Evolutionary conservation across 192 early-diverging fungal genomes (phyloP).

Genomic region (Coemansia sp.): DNA sequence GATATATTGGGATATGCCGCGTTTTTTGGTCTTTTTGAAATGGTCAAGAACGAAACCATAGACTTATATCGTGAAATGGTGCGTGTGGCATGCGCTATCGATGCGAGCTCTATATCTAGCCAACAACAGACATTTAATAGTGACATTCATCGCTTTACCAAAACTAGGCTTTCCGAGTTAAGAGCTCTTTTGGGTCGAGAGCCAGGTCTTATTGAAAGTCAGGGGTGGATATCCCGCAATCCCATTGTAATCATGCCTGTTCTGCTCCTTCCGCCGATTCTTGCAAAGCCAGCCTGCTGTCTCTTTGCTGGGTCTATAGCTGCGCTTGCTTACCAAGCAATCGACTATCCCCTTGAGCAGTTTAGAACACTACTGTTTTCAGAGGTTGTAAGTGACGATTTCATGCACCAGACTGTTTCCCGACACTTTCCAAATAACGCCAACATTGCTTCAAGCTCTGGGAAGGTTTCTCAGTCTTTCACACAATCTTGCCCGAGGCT

Average conservation of each 20-base stretch:
- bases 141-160: slow-evolving; percentile 32
- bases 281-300: slow-evolving; percentile 60
- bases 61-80: slow-evolving; percentile 59
- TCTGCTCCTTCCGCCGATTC: slow-evolving; percentile 45
- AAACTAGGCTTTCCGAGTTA: slow-evolving; percentile 29
- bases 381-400: slow-evolving; percentile 57
- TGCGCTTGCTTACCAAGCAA: slow-evolving; percentile 68
- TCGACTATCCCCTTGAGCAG: slow-evolving; percentile 72
- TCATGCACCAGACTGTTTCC: slow-evolving; percentile 32
- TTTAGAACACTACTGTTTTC: slow-evolving; percentile 68
- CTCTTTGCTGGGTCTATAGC: slow-evolving; percentile 62
- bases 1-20: slow-evolving; percentile 71
- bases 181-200: slow-evolving; percentile 28
- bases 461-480: background rate
- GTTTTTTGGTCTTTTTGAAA: slow-evolving; percentile 80
- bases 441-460: background rate
- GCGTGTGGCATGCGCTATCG: slow-evolving; percentile 31
- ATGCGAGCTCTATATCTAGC: slow-evolving; percentile 10
- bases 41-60: slow-evolving; percentile 71
- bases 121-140: background rate
- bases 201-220: slow-evolving; percentile 30
- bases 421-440: slow-evolving; percentile 28
- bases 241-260: slow-evolving; percentile 25
- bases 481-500: background rate
- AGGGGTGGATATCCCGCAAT: slow-evolving; percentile 37